Percentiles rank a stretch among this genome's conserved stretches.
phyloP scores from a whole-genome alignment of 2,329 filamentous ascomycete species.

The Beauveria sp. region DNA sequence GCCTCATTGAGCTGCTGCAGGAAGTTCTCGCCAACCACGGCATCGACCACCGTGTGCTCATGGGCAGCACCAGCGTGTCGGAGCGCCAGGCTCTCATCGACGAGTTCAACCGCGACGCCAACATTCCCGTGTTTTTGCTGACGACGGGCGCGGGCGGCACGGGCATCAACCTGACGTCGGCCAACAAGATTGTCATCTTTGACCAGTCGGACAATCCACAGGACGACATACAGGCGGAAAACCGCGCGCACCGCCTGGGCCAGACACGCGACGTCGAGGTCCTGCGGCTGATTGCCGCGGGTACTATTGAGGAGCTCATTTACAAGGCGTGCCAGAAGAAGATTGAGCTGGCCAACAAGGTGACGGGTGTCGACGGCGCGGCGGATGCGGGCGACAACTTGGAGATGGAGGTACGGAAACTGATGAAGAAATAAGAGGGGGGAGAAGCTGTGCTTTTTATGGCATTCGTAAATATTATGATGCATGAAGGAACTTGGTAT shows the following conservation, averaged over 20 bases:
- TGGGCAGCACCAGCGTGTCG: constrained; percentile 74
- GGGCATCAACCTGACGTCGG: constrained; percentile 89
- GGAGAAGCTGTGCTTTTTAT: not conserved
- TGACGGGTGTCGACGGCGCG: constrained; percentile 32
- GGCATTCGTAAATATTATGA: not conserved
- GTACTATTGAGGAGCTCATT: constrained; percentile 89
- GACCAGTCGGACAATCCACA: constrained; percentile 97
- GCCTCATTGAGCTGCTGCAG: constrained; percentile 83
- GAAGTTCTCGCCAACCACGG: constrained; percentile 66
- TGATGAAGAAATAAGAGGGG: constrained; percentile 28
- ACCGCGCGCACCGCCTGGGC: constrained; percentile 89
- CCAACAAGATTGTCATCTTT: constrained; percentile 97
- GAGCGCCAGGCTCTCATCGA: constrained; percentile 85
- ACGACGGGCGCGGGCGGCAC: constrained; percentile 94
- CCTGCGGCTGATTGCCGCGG: constrained; percentile 69
- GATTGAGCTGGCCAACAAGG: constrained; percentile 69
- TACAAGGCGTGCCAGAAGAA: constrained; percentile 88
- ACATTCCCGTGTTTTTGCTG: constrained; percentile 84
- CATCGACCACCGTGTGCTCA: constrained; percentile 76
- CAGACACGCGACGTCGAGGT: constrained; percentile 89
- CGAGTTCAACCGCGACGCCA: constrained; percentile 66
- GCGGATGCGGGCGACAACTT: constrained; percentile 29
- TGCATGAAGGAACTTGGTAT: not conserved
- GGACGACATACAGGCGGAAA: constrained; percentile 97
- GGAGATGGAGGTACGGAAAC: constrained; percentile 37